A percentile compares a stretch with the other conserved stretches of the same genome.
Conservation (phyloP, 441 rosid species). For the Arabidopsis lyrata region DNA sequence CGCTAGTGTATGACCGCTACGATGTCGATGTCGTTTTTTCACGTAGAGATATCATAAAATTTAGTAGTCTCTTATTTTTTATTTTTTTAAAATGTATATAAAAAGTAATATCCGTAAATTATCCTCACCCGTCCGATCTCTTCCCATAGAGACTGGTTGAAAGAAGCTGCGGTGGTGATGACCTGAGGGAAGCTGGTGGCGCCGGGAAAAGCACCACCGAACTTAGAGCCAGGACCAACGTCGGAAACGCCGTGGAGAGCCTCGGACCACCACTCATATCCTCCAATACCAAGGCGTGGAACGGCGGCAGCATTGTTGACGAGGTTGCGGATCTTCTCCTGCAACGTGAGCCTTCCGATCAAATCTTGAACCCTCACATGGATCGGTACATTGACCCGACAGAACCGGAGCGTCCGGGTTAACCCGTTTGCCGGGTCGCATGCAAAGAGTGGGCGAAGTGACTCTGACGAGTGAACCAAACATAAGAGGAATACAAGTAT, state of each 20-base stretch:
- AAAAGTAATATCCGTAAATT: neutral
- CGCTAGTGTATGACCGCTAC: conserved; percentile 21
- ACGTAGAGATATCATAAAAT: conserved; percentile 14
- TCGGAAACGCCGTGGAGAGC: conserved; percentile 81
- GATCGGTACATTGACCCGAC: conserved; percentile 54
- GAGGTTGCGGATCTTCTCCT: conserved; percentile 65
- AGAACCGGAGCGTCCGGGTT: conserved; percentile 63
- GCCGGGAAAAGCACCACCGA: conserved; percentile 70
- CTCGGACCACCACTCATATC: conserved; percentile 90
- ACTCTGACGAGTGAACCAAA: conserved; percentile 41
- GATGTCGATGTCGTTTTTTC: conserved; percentile 31
- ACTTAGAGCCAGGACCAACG: conserved; percentile 68
- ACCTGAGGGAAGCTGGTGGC: conserved; percentile 90
- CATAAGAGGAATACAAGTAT: conserved; percentile 27
- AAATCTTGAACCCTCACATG: conserved; percentile 71
- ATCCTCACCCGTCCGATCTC: conserved; percentile 72
- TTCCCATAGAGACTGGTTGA: conserved; percentile 72
- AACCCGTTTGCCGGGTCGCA: conserved; percentile 76
- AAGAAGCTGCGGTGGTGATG: conserved; percentile 82
- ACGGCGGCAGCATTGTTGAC: conserved; percentile 76
- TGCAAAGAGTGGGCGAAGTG: conserved; percentile 69
- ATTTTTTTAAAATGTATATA: too few relatives aligned
- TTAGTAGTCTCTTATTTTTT: neutral
- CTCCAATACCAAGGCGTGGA: conserved; percentile 74
- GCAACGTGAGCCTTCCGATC: conserved; percentile 68